These are phyloP conservation scores for Breviolum minutum DNA, from an alignment of 73 alveolate species.

Conservation along the genomic window DNA sequence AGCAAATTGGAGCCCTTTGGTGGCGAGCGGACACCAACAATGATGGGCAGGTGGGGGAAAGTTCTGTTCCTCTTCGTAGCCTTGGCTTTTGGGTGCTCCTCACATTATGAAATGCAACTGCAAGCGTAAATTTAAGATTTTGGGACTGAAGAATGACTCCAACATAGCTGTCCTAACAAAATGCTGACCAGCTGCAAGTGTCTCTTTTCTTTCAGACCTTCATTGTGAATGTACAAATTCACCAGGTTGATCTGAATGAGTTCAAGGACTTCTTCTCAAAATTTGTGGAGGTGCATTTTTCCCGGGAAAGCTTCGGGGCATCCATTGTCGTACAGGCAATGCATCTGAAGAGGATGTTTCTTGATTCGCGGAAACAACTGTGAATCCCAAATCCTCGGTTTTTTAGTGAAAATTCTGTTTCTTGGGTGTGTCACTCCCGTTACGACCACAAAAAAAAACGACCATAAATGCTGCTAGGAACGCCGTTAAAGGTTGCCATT, in stretches of 20 bases:
- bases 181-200: no score
- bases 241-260: conserved; percentile 62
- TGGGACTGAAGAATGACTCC: no score
- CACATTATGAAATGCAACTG: no score
- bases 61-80: background rate
- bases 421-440: no score
- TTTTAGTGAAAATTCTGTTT: no score
- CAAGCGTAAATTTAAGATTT: no score
- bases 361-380: background rate
- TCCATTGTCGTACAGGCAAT: background rate
- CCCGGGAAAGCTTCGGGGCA: background rate
- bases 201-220: no score
- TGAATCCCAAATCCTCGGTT: no score
- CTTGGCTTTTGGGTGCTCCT: background rate
- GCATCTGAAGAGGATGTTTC: background rate
- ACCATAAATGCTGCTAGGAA: no score
- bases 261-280: conserved; percentile 85
- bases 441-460: no score
- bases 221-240: background rate
- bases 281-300: conserved; percentile 24
- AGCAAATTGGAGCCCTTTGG: conserved; percentile 77
- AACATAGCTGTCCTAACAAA: no score
- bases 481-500: background rate
- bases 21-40: conserved; percentile 87
- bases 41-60: conserved; percentile 46